A percentile compares a stretch with the other conserved stretches of the same genome.
Evolutionary conservation across 192 early-diverging fungal species (phyloP).

Genomic region (Coemansia sp.): DNA sequence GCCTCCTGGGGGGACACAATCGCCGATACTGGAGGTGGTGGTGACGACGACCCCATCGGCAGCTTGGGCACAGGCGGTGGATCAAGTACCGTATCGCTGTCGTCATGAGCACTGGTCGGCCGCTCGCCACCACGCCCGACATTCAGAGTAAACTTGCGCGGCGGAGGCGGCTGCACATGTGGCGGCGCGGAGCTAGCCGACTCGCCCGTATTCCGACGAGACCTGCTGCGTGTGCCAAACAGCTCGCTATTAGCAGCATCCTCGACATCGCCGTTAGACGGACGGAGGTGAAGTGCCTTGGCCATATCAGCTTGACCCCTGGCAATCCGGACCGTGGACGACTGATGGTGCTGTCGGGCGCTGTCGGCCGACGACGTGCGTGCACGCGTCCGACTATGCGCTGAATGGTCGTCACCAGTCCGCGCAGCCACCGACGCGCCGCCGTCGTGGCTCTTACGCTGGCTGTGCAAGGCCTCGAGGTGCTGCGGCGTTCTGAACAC

Average conservation of each 20-base stretch:
- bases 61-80: slow-evolving; percentile 42
- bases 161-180: slow-evolving; percentile 6
- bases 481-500: slow-evolving; percentile 3
- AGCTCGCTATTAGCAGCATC: not conserved
- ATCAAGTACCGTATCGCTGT: slow-evolving; percentile 3
- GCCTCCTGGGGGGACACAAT: not conserved
- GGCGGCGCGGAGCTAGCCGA: slow-evolving; percentile 10
- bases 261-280: slow-evolving; percentile 9
- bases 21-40: slow-evolving; percentile 12
- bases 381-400: not conserved
- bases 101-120: slow-evolving; percentile 6
- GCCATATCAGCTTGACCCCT: slow-evolving; percentile 27
- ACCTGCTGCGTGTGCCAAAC: slow-evolving; percentile 12
- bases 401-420: not conserved
- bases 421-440: not conserved
- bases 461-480: not conserved
- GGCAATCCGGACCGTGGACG: slow-evolving; percentile 20
- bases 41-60: slow-evolving; percentile 21
- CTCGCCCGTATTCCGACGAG: slow-evolving; percentile 15
- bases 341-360: slow-evolving; percentile 3
- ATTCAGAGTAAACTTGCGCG: slow-evolving; percentile 9
- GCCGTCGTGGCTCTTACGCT: slow-evolving; percentile 40
- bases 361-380: slow-evolving; percentile 22
- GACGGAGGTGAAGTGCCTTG: slow-evolving; percentile 10
- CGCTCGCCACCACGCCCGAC: slow-evolving; percentile 10